Base-by-base conservation (phyloP, 1,284 basidiomycete genomes). In the Papiliotrema laurentii region DNA sequence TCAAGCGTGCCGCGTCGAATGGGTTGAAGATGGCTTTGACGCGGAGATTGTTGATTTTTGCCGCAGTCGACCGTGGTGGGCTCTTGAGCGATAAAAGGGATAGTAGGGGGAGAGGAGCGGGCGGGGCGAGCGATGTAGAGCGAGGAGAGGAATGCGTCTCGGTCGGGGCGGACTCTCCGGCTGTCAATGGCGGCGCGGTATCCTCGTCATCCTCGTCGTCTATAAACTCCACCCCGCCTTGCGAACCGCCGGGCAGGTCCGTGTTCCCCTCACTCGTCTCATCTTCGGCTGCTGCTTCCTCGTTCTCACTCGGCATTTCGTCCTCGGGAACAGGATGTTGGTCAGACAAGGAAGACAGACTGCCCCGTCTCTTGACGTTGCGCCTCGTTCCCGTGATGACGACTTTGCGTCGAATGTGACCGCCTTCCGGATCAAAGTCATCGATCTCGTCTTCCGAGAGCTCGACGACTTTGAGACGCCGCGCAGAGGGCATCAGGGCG, bases 1-100 rank as follows among this genome's bases (percentile, higher is more conserved):
- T 52, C 30, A 72, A 49, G 19, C 43, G 39, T 3, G 50, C 43
- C 1, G 64, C 65, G 16, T 58, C 61, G 3, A 43, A 39, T 0
- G 66, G 63, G 47, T 68, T 60, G 45, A 72, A 68, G 5, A 72
- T 58, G 1, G 68, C 66, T 47, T 62, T 60, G 7, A 63, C 60
- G 16, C 63, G 59, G 13, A 72, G 51, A n/a, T 60, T 58, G 34
- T 56, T 50, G 13, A 44, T 48, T 19, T 27, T 25, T 24, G 43
- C 42, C 22, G 43, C 33, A 37, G 47, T 49, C 43, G 43, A 43
- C 38, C 16, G 31, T 5, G 49, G 31, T 3, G 60, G 64, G 11
- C 59, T 61, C 3, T 51, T 54, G 1, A 67, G 52, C 5, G 64
- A 64, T 14, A 60, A 55, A 3, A 61, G 43, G 1, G 60, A 55